Percentiles rank a stretch among this genome's conserved stretches.
These are phyloP conservation scores for Colletotrichum salicis DNA, from an alignment of 2,329 filamentous ascomycete genomes.

Conservation along the genomic window DNA sequence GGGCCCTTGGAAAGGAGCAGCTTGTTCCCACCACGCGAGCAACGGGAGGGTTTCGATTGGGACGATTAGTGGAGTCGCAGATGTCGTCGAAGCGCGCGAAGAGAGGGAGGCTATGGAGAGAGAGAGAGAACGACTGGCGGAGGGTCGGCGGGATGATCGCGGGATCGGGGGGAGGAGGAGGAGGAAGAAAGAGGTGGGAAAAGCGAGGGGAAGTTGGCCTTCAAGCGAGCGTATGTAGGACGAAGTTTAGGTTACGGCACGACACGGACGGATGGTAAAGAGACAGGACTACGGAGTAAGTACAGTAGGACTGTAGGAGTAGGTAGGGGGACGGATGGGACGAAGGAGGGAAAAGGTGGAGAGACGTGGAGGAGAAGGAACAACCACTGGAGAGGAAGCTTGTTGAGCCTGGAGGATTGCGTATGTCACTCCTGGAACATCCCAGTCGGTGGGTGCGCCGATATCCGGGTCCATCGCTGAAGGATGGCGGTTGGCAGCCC, in stretches of 20 bases:
- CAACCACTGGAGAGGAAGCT: constrained; percentile 4
- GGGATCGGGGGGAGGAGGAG: background rate
- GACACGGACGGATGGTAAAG: background rate
- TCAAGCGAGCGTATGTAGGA: constrained; percentile 15
- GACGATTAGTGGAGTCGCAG: constrained; percentile 18
- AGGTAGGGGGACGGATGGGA: constrained; percentile 12
- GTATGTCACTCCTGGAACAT: constrained; percentile 35
- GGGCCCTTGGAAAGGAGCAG: background rate
- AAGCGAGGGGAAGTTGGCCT: constrained; percentile 10
- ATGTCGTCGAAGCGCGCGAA: background rate
- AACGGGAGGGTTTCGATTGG: background rate
- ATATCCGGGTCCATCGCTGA: constrained; percentile 18
- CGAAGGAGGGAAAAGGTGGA: background rate
- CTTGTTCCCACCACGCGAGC: background rate
- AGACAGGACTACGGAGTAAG: background rate
- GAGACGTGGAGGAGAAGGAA: background rate
- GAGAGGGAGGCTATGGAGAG: background rate
- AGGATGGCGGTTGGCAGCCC: background rate
- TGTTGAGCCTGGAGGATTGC: constrained; percentile 33
- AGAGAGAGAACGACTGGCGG: constrained; percentile 11
- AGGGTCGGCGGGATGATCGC: constrained; percentile 17
- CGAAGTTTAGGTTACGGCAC: constrained; percentile 11
- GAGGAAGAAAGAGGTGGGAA: background rate
- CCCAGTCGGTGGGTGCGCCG: constrained; percentile 23
- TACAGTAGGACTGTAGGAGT: background rate